Percentiles rank a stretch among this genome's conserved stretches.
Evolutionary conservation across 805 yeast species (phyloP).

Genomic region (Wickerhamomyces rabaulensis): DNA sequence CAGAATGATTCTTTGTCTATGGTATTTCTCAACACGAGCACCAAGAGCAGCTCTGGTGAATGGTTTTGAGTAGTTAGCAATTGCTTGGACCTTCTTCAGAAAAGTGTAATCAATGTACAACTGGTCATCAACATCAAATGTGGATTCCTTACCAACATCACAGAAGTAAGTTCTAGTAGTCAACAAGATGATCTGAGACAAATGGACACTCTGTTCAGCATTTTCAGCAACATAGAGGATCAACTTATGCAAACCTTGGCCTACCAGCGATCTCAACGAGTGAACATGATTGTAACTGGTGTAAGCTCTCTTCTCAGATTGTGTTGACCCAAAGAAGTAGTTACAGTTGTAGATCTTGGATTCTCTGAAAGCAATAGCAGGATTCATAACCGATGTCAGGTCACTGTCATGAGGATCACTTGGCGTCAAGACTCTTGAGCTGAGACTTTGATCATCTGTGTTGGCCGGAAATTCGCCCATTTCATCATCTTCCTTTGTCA

Average conservation of each 20-base stretch:
- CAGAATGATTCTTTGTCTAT: constrained; percentile 64
- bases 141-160: constrained; percentile 71
- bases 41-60: constrained; percentile 77
- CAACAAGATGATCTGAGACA: constrained; percentile 56
- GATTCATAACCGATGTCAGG: constrained; percentile 43
- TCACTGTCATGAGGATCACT: constrained; percentile 26
- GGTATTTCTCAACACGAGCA: constrained; percentile 66
- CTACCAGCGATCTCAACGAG: constrained; percentile 52
- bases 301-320: constrained; percentile 36
- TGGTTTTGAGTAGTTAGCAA: constrained; percentile 60
- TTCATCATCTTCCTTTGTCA: constrained; percentile 22
- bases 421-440: constrained; percentile 29
- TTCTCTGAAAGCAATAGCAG: constrained; percentile 53
- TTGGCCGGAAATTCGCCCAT: constrained; percentile 19
- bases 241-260: constrained; percentile 56
- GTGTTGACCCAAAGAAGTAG: constrained; percentile 57
- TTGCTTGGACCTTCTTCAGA: constrained; percentile 53
- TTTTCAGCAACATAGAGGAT: constrained; percentile 40
- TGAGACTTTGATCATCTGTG: constrained; percentile 28
- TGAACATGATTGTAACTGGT: constrained; percentile 52
- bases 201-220: constrained; percentile 57
- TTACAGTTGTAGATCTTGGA: constrained; percentile 57
- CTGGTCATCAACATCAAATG: constrained; percentile 51
- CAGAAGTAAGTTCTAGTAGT: constrained; percentile 72
- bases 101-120: constrained; percentile 49